Evolutionary conservation across 768 basidiomycete species (phyloP).

Genomic region (Neoboletus subvelutipes): DNA sequence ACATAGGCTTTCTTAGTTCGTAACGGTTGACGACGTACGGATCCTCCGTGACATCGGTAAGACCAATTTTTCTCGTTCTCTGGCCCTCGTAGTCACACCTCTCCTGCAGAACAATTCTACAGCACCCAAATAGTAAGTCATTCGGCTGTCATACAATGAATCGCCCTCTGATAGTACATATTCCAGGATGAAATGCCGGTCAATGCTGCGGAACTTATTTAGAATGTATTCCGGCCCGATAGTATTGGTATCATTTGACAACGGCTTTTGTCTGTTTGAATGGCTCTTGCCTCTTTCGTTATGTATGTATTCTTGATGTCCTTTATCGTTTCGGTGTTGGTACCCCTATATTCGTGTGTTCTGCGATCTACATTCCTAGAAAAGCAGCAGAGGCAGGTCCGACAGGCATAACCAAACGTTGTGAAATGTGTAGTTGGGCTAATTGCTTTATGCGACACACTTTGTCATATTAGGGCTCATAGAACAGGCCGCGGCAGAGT

Average conservation of each 20-base stretch:
- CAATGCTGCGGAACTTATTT: slow-evolving; percentile 96
- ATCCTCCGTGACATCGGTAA: slow-evolving; percentile 95
- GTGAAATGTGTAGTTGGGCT: not conserved
- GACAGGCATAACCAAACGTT: not conserved
- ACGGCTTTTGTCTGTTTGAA: slow-evolving; percentile 1
- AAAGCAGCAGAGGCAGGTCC: not conserved
- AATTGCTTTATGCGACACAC: not conserved
- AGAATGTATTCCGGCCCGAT: slow-evolving; percentile 26
- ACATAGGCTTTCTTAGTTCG: slow-evolving; percentile 55
- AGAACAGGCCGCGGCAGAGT: no score
- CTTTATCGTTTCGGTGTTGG: slow-evolving; percentile 8
- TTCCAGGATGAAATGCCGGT: slow-evolving; percentile 96
- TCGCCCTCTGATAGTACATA: slow-evolving; percentile 26
- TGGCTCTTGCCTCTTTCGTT: slow-evolving; percentile 7
- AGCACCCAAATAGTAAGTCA: slow-evolving; percentile 83
- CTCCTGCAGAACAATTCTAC: slow-evolving; percentile 83
- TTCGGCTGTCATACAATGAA: slow-evolving; percentile 2
- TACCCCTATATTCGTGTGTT: slow-evolving; percentile 9
- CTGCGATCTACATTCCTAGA: not conserved
- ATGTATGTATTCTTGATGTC: slow-evolving; percentile 24
- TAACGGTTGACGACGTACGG: slow-evolving; percentile 93
- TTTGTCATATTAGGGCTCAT: not conserved
- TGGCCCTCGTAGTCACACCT: slow-evolving; percentile 12
- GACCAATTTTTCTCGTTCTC: slow-evolving; percentile 24
- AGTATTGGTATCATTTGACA: slow-evolving; percentile 5